Percentiles rank a stretch among this genome's conserved stretches.
phyloP scores from a whole-genome alignment of 345 rosid species.

The Eucalyptus guilfoylei region DNA sequence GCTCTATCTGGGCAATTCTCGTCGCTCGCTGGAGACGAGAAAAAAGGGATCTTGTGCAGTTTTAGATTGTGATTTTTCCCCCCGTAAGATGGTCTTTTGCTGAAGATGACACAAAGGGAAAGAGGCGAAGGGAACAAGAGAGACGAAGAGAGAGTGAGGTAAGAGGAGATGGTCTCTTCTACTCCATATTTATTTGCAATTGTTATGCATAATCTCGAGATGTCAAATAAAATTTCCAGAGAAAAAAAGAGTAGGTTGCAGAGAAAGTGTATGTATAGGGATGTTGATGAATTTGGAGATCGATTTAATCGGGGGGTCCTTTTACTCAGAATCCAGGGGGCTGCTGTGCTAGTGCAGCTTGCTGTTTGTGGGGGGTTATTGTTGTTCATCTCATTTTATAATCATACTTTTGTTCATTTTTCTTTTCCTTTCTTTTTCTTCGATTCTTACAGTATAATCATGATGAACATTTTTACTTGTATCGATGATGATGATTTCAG shows the following conservation, averaged over 20 bases:
- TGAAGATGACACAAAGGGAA: background rate
- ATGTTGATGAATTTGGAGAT: constrained; percentile 26
- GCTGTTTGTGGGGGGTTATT: constrained; percentile 24
- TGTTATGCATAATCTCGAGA: constrained; percentile 37
- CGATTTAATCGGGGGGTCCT: background rate
- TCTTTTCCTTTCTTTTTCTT: constrained; percentile 1
- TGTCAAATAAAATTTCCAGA: background rate
- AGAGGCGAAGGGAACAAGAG: background rate
- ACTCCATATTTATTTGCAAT: constrained; percentile 40
- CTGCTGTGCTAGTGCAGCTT: background rate
- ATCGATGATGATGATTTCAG: constrained; percentile 22
- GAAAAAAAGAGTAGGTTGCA: constrained; percentile 25
- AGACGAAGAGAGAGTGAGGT: constrained; percentile 8
- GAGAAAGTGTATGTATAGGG: constrained; percentile 57
- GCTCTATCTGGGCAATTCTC: constrained; percentile 26
- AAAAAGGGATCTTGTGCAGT: background rate
- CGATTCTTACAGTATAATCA: constrained; percentile 22
- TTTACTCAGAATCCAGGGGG: background rate
- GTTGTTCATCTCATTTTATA: constrained; percentile 21
- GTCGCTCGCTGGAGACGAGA: constrained; percentile 4
- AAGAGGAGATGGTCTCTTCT: constrained; percentile 23
- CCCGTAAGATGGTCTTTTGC: background rate
- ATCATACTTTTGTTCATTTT: constrained; percentile 29
- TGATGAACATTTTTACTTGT: constrained; percentile 36
- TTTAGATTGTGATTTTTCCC: background rate